Conservation (phyloP, 176 grass and related monocot genomes). For the Aegilops bicornis region DNA sequence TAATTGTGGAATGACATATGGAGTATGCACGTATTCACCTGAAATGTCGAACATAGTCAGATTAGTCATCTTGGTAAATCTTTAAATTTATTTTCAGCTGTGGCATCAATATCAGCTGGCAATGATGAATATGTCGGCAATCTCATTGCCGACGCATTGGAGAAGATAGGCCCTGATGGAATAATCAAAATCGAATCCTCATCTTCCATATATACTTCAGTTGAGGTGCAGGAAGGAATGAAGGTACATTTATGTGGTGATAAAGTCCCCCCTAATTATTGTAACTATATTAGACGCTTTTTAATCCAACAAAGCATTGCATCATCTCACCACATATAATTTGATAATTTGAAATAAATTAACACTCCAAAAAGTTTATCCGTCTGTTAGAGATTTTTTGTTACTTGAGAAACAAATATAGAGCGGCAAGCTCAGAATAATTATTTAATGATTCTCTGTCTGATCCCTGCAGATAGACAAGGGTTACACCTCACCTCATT, state of each 20-base stretch:
- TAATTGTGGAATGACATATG: background rate
- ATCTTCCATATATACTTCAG: conserved; percentile 82
- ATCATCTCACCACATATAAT: background rate
- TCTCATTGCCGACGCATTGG: conserved; percentile 87
- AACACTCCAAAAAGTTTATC: background rate
- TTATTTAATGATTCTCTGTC: conserved; percentile 16
- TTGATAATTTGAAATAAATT: background rate
- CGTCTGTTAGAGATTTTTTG: background rate
- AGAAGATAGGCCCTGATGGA: conserved; percentile 89
- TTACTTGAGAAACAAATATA: background rate
- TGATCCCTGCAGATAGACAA: conserved; percentile 75
- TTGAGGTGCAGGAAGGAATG: conserved; percentile 96
- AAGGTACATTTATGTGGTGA: conserved; percentile 59
- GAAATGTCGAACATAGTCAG: background rate
- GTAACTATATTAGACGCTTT: conserved; percentile 7
- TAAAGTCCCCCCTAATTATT: background rate
- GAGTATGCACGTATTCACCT: background rate
- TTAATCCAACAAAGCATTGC: background rate
- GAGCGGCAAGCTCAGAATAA: background rate
- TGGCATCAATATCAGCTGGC: conserved; percentile 87
- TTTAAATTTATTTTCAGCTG: conserved; percentile 53
- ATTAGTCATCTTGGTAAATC: background rate
- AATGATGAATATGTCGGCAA: conserved; percentile 87
- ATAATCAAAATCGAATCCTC: conserved; percentile 96
- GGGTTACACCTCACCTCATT: conserved; percentile 90